phyloP scores from a whole-genome alignment of 2,329 filamentous ascomycete genomes.

The Didymella glomerata region DNA sequence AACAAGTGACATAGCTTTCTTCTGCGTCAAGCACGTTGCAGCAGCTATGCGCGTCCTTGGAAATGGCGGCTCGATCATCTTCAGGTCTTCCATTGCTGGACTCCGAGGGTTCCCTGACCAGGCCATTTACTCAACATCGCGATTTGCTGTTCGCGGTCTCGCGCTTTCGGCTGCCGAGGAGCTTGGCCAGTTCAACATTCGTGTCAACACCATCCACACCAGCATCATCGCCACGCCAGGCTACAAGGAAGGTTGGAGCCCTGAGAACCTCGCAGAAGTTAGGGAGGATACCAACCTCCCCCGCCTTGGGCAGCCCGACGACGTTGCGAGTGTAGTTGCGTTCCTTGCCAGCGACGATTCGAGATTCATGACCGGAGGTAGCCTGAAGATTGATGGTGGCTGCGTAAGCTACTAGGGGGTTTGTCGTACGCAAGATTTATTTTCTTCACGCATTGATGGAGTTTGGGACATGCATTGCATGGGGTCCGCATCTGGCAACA shows the following conservation, averaged over 20 bases:
- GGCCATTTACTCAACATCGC: constrained; percentile 49
- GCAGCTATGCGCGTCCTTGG: constrained; percentile 44
- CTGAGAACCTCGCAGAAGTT: constrained; percentile 47
- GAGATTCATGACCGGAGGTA: constrained; percentile 51
- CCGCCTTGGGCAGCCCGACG: constrained; percentile 49
- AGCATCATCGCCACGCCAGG: constrained; percentile 51
- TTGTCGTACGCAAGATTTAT: constrained; percentile 21
- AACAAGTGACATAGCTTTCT: constrained; percentile 40
- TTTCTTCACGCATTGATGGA: constrained; percentile 31
- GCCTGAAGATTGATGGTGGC: constrained; percentile 48
- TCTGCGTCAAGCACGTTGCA: constrained; percentile 50
- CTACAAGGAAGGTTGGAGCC: constrained; percentile 48
- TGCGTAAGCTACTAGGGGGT: constrained; percentile 33
- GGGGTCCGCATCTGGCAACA: constrained; percentile 21
- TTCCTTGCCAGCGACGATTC: constrained; percentile 53
- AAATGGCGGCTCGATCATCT: constrained; percentile 51
- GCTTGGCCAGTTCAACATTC: constrained; percentile 50
- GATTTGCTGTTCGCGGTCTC: constrained; percentile 52
- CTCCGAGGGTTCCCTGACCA: constrained; percentile 51
- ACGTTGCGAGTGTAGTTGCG: constrained; percentile 51
- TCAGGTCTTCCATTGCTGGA: constrained; percentile 52
- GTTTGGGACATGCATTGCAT: constrained; percentile 28
- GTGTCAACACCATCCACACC: constrained; percentile 54
- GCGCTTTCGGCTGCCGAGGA: constrained; percentile 51
- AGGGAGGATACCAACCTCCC: constrained; percentile 47